Base-by-base conservation (phyloP, 169 alveolate genomes). In the Plasmodium inui region DNA sequence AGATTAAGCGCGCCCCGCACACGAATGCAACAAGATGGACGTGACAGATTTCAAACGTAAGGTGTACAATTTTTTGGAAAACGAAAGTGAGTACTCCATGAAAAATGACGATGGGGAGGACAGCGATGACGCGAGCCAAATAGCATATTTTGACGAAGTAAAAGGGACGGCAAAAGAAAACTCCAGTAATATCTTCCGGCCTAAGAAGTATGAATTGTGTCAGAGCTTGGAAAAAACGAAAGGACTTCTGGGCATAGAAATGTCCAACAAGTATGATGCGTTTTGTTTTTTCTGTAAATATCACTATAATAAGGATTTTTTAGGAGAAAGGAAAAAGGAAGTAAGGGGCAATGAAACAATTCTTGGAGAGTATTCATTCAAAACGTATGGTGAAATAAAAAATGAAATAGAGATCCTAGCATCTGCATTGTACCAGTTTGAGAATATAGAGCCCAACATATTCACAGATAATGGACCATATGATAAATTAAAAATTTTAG, bases 401-500 rank as follows among this genome's bases (percentile, higher is more conserved):
- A 89, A 89, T 67, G 94, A 89, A 70, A 57, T 89, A 2, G 94
- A 89, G 19, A 46, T 89, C 12, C 71, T 89, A 57, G 94, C 94
- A 22, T 89, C 94, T 22, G 94, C 94, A 6, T 32, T 89, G 5
- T 89, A 80, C 50, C 94, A 89, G 37, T 89, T 89, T 89, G 88
- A 78, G 50, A 67, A 46, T 5, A 89, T 89, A 22, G 86, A 89
- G 32, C 84, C 76, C 0, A 89, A 67, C 44, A 89, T 32, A 32
- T 89, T 89, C 50, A 44, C 73, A 17, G 94, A 89, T 30, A 89
- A 89, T 57, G 94, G 94, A 44, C 30, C 14, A 61, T 39, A 79
- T 89, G 72, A 61, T 28, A 57, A 37, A 9, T 67, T 89, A 44
- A 92, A 94, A 92, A 92, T 95, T 78, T 67, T 96, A 82, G 98